Evolutionary conservation across 805 yeast species (phyloP), one percentile per base, ranked within the genome.

Genomic region (Pichia insulana): DNA sequence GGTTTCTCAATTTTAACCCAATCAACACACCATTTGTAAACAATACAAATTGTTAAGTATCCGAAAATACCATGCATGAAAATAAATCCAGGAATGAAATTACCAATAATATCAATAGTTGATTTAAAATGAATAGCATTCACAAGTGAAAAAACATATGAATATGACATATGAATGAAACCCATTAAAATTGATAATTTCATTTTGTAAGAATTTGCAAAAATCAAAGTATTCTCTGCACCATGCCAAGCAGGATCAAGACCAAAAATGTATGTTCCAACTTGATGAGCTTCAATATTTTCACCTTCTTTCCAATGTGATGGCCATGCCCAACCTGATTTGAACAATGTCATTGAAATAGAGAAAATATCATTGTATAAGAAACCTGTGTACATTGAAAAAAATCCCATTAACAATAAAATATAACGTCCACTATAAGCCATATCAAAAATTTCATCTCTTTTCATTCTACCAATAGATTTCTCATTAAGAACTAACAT

Each of bases 61-160:
- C 98, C 98, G 59, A 92, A 92, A 36, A 92, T 90, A 40, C 95
- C 83, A 64, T 88, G 95, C 96, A 92, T 87, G 64, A 92, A 92
- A 38, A 92, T 67, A 43, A 92, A 69, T 31, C 97, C 96, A 2
- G 98, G 98, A 45, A 90, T 71, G 57, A 92, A 92, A 65, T 90
- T 92, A 46, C 97, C 97, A 54, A 83, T 64, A 34, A 92, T 78
- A 59, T 92, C 97, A 51, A 92, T 78, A 37, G 62, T 61, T 31
- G 88, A 80, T 34, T 78, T 67, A 69, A 78, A 86, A 59, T 73
- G 74, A 27, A 74, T 53, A 54, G 81, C 80, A 62, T 92, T 92
- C 43, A 84, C 89, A 49, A 84, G 73, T 17, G 97, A 87, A 57
- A 89, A 88, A 62, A 78, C 61, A 58, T 78, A 82, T 4, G 96